Conservation (phyloP, 2,329 filamentous ascomycete genomes). For the Venturia aucupariae region DNA sequence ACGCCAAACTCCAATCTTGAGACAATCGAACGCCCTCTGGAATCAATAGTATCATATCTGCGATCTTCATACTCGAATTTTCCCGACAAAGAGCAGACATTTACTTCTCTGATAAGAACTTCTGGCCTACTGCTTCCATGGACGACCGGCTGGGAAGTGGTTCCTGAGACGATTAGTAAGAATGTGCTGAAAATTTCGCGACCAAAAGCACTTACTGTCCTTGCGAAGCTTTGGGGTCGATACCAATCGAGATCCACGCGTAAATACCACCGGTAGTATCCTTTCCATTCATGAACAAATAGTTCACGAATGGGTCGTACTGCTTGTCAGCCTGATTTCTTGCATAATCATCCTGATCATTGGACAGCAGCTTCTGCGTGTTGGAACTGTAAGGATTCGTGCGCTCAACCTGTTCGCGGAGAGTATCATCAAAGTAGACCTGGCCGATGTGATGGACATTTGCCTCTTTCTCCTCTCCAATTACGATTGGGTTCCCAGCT, state of each 20-base stretch:
- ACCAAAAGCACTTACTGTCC: not conserved
- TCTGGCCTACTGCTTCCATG: not conserved
- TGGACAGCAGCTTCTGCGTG: slow-evolving; percentile 37
- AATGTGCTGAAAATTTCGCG: not conserved
- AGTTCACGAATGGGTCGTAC: slow-evolving; percentile 10
- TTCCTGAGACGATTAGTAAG: not conserved
- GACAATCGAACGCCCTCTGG: not conserved
- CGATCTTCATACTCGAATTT: not conserved
- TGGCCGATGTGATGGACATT: slow-evolving; percentile 53
- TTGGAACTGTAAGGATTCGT: slow-evolving; percentile 37
- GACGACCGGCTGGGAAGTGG: not conserved
- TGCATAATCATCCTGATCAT: slow-evolving; percentile 36
- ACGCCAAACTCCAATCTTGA: not conserved
- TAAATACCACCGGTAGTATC: slow-evolving; percentile 1
- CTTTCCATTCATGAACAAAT: not conserved
- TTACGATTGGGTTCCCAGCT: not conserved
- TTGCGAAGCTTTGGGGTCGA: not conserved
- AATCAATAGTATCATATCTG: not conserved
- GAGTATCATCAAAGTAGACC: slow-evolving; percentile 53
- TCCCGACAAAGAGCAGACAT: no score
- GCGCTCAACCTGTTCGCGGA: slow-evolving; percentile 43
- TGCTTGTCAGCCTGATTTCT: not conserved
- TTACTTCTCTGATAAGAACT: no score
- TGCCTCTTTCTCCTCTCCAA: slow-evolving; percentile 19
- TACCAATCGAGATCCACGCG: slow-evolving; percentile 7